Conservation (phyloP, 495 filamentous ascomycete genomes). For the Jackrogersella minutella region DNA sequence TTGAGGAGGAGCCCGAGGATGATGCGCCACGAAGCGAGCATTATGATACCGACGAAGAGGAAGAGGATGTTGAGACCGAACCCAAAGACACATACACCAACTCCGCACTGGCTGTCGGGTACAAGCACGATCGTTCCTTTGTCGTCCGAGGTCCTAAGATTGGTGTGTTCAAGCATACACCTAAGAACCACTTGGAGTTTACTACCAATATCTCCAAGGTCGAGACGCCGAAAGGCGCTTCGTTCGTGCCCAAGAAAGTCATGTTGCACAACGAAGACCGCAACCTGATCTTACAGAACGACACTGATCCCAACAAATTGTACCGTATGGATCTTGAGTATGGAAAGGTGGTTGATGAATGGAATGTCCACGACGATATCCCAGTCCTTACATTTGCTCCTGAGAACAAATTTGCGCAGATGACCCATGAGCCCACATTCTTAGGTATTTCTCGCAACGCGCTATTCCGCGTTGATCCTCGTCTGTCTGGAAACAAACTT, state of each 20-base stretch:
- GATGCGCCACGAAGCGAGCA: conserved; percentile 65
- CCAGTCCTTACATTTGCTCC: conserved; percentile 88
- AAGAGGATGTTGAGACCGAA: conserved; percentile 78
- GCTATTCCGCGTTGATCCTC: conserved; percentile 92
- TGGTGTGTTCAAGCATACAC: conserved; percentile 96
- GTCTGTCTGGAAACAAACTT: conserved; percentile 87
- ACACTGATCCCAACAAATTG: conserved; percentile 84
- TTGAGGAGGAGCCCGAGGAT: conserved; percentile 72
- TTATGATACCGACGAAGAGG: conserved; percentile 91
- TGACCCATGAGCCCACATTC: conserved; percentile 95
- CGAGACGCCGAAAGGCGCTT: conserved; percentile 82
- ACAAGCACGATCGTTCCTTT: conserved; percentile 96
- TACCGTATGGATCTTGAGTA: conserved; percentile 98
- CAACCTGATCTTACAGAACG: conserved; percentile 91
- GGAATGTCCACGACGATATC: conserved; percentile 99
- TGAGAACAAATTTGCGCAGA: conserved; percentile 97
- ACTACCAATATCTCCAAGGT: conserved; percentile 98
- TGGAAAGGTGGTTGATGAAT: conserved; percentile 98
- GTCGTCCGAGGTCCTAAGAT: conserved; percentile 97
- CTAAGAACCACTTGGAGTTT: conserved; percentile 92
- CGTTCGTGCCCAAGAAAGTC: conserved; percentile 95
- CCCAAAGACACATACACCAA: conserved; percentile 87
- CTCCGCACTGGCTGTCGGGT: conserved; percentile 95
- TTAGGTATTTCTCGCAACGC: conserved; percentile 91
- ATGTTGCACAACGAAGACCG: conserved; percentile 96